These are phyloP conservation scores for Spathaspora sp. DNA, from an alignment of 805 yeast genomes.

Conservation along the genomic window DNA sequence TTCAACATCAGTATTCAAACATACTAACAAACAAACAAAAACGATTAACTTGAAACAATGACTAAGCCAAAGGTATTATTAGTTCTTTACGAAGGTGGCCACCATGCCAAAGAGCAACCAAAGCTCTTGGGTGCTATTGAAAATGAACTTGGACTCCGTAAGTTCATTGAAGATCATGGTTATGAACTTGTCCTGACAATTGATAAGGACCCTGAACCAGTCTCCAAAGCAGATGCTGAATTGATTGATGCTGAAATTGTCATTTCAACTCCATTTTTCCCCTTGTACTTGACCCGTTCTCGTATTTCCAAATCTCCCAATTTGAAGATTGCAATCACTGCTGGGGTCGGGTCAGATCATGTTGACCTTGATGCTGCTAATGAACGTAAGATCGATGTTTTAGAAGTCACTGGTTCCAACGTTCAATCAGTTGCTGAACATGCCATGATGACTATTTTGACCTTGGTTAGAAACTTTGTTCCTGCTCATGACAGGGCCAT, in stretches of 20 bases:
- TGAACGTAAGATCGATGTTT: conserved; percentile 59
- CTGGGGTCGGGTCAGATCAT: conserved; percentile 86
- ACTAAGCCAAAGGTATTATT: conserved; percentile 43
- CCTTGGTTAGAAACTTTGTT: conserved; percentile 70
- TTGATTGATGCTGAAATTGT: conserved; percentile 71
- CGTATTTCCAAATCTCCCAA: conserved; percentile 68
- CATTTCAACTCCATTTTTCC: conserved; percentile 82
- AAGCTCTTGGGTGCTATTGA: conserved; percentile 67
- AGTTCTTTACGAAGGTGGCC: conserved; percentile 56
- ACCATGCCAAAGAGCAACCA: conserved; percentile 58
- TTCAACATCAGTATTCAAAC: neutral
- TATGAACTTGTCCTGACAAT: conserved; percentile 64
- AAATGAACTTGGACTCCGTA: conserved; percentile 68
- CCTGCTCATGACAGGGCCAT: conserved; percentile 73
- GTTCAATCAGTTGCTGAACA: conserved; percentile 84
- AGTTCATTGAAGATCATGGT: conserved; percentile 63
- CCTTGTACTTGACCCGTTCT: conserved; percentile 67
- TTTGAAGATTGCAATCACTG: conserved; percentile 67
- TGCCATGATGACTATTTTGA: conserved; percentile 68
- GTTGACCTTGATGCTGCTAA: conserved; percentile 69
- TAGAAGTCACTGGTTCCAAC: conserved; percentile 81
- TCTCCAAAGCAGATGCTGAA: conserved; percentile 57
- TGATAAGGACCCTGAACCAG: conserved; percentile 60
- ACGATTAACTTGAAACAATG: conserved; percentile 9
- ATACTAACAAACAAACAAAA: neutral